Base-by-base conservation (phyloP, 768 basidiomycete species). In the Trametopsis cervina region DNA sequence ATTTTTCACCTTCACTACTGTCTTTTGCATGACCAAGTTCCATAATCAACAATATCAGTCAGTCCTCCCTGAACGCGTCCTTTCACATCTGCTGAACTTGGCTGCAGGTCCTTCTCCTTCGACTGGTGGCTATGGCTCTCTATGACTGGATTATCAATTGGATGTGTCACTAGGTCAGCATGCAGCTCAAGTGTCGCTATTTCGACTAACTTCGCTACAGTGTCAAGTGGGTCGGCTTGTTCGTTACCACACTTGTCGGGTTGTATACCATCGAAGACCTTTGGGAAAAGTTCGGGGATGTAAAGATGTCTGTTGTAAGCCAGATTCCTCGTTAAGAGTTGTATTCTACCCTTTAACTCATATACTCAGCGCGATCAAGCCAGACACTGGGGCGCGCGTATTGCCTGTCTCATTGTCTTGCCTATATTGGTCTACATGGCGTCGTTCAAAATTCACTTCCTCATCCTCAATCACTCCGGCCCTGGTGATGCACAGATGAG, bases 401-500 rank as follows among this genome's bases (percentile, higher is more conserved):
- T 91, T 24, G 60, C 74, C 4, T 92, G 91, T 63, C 73, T 99
- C 35, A 97, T 98, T 57, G 58, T 95, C 51, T 69, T 98, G 5
- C 96, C 96, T 1, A 77, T 94, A 57, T 73, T 91, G 51, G 89
- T 97, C 55, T 99, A 96, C 71, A 88, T 94, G 80, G 68, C 81
- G 15, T 87, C 81, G 18, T 99, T 99, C 83, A 96, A 98, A 67
- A 72, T 96, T 17, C 96, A 99, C 65, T 99, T 99, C 71, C 63
- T 97, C 63, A 77, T 99, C 53, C 72, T 99, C 43, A 94, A 89
- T 63, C 90, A 92, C 54, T 86, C 90, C 12, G 95, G 95, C 33
- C 90, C 96, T 18, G 96, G 95, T 13, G 95, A 99, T 61, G 87
- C 95, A 1, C 95, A 98, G 64, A 99, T 99, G 95, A 91, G 88